Conservation (phyloP, 495 filamentous ascomycete genomes). For the Aspergillus sclerotiicarbonarius region DNA sequence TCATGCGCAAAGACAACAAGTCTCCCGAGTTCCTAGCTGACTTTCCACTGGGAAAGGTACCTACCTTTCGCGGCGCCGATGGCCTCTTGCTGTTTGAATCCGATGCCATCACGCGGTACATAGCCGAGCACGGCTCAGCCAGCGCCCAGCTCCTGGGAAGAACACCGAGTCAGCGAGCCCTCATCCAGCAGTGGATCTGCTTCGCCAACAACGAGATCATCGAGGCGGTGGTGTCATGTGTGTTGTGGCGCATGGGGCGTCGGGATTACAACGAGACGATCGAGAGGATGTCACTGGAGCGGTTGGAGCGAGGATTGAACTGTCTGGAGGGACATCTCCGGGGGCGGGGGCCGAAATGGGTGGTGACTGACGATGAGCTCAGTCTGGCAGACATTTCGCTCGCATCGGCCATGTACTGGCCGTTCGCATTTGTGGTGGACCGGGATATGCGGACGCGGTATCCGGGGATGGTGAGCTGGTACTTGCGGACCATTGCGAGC, state of each 20-base stretch:
- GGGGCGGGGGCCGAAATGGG: slow-evolving; percentile 36
- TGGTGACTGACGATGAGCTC: slow-evolving; percentile 41
- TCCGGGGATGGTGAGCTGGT: slow-evolving; percentile 44
- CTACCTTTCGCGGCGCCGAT: slow-evolving; percentile 53
- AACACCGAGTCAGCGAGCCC: slow-evolving; percentile 44
- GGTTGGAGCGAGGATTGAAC: slow-evolving; percentile 35
- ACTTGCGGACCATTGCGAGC: slow-evolving; percentile 37
- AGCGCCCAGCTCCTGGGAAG: slow-evolving; percentile 49
- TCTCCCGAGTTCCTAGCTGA: slow-evolving; percentile 55
- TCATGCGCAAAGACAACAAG: slow-evolving; percentile 44
- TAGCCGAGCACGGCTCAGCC: slow-evolving; percentile 53
- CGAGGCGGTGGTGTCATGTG: slow-evolving; percentile 26
- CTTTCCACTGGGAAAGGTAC: slow-evolving; percentile 61
- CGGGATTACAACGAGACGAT: slow-evolving; percentile 32
- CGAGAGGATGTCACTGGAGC: slow-evolving; percentile 28
- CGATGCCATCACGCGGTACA: slow-evolving; percentile 54
- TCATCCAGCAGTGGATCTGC: slow-evolving; percentile 50
- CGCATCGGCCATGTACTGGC: slow-evolving; percentile 36
- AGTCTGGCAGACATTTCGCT: slow-evolving; percentile 56
- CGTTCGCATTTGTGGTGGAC: slow-evolving; percentile 45
- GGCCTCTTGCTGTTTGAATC: slow-evolving; percentile 51
- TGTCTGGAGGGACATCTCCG: slow-evolving; percentile 39
- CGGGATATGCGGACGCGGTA: slow-evolving; percentile 46
- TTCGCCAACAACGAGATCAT: slow-evolving; percentile 48
- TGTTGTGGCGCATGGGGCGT: slow-evolving; percentile 33